Evolutionary conservation across 1,284 basidiomycete genomes (phyloP), one percentile per base, ranked within the genome.

Genomic region (Trichosporon coremiiforme): DNA sequence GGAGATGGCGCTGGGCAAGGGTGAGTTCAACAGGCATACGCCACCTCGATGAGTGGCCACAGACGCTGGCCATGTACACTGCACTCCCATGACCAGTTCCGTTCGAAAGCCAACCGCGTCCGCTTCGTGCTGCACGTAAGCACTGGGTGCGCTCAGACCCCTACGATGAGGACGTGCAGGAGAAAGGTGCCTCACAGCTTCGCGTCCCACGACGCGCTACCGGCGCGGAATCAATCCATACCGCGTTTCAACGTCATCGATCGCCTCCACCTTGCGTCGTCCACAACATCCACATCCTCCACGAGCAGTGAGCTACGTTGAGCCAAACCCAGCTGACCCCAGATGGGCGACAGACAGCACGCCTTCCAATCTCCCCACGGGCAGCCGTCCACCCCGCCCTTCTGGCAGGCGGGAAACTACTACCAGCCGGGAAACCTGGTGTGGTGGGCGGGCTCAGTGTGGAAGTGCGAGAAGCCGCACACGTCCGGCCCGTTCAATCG

Each of bases 381-480:
- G 22, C 45, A 45, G 45, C 45, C 41, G 35, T n/a, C 64, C 13
- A 12, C 64, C 6, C 45, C 45, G n/a, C 36, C 20, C 8, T 65
- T 50, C 29, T 65, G 38, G 45, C 35, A 45, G 64, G 45, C 38
- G 15, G 63, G 47, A 2, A 53, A 31, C 31, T 62, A 62, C 57
- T 81, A 80, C 67, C 73, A 69, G 10, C 72, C 69, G 53, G 78
- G 78, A 29, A 66, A 69, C 10, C 68, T 79, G n/a, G 76, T 77
- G 8, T 78, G 76, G 75, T 76, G 77, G 65, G 75, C 68, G 4
- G 80, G 78, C 4, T 77, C 70, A 8, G 73, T 75, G 29, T 82
- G 80, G 80, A 69, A 78, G 33, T 79, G 79, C 64, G 80, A 82
- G 60, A 60, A 31, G 33, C 66, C 70, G 8, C 79, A 82, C 67